These are phyloP conservation scores for Colletotrichum scovillei DNA, from an alignment of 2,329 filamentous ascomycete genomes.

Conservation along the genomic window DNA sequence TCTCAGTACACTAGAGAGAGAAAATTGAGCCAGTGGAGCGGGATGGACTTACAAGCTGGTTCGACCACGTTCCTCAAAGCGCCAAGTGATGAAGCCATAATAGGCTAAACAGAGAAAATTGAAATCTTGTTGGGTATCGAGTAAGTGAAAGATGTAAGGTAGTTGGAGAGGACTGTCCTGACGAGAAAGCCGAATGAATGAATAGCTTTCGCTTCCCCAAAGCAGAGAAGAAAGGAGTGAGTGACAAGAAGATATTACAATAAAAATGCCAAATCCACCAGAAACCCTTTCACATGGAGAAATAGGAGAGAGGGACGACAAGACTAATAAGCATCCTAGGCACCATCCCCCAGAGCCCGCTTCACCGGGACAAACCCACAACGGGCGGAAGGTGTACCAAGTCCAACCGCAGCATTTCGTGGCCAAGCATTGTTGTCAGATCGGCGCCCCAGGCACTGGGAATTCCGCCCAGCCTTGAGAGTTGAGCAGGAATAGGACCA, in stretches of 20 bases:
- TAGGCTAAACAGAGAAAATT: neutral
- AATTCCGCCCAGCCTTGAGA: conserved; percentile 20
- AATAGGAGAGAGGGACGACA: conserved; percentile 9
- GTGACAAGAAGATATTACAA: conserved; percentile 2
- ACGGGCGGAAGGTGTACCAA: neutral
- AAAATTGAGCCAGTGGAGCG: no score
- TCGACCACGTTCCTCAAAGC: conserved; percentile 31
- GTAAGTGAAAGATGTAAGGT: neutral
- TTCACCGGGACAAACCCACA: conserved; percentile 25
- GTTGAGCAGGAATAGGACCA: neutral
- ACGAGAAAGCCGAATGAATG: neutral
- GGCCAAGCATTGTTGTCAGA: conserved; percentile 27
- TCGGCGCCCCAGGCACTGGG: conserved; percentile 17
- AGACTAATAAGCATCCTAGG: conserved; percentile 24
- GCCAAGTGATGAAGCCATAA: conserved; percentile 28
- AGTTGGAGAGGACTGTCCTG: neutral
- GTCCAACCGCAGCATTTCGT: neutral
- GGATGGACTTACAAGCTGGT: conserved; percentile 30
- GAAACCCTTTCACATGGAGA: neutral
- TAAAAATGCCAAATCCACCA: conserved; percentile 9
- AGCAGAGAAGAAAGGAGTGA: conserved; percentile 2
- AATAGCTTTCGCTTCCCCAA: neutral
- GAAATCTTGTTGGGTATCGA: neutral
- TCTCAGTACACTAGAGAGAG: neutral
- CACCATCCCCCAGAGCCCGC: neutral